Conservation (phyloP, 2,329 filamentous ascomycete species). For the Trichophyton mentagrophytes region DNA sequence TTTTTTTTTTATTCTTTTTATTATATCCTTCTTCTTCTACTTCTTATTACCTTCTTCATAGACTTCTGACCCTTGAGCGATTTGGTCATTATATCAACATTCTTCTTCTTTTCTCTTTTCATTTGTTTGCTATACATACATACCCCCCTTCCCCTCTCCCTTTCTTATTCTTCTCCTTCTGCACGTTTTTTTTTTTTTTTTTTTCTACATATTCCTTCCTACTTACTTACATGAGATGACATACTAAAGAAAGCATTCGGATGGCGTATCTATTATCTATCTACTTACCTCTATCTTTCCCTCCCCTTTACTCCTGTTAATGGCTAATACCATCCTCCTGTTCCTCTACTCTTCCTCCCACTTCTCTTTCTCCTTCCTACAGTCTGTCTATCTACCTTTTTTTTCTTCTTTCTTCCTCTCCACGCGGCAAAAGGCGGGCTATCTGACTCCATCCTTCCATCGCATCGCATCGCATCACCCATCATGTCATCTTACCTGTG, state of each 20-base stretch:
- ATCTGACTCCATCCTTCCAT: neutral
- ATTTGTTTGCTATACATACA: neutral
- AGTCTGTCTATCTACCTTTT: neutral
- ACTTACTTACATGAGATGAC: slow-evolving; percentile 1
- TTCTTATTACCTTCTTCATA: slow-evolving; percentile 4
- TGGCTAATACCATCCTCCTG: too few relatives aligned
- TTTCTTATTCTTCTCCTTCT: neutral
- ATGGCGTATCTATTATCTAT: neutral
- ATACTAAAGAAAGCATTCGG: slow-evolving; percentile 1
- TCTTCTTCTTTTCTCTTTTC: neutral
- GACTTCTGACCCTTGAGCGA: slow-evolving; percentile 9
- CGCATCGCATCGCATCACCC: neutral
- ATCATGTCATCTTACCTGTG: neutral
- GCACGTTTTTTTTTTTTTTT: neutral
- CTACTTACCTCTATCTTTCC: neutral
- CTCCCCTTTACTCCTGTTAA: too few relatives aligned
- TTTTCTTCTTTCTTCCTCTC: neutral
- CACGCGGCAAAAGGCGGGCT: neutral
- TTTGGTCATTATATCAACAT: neutral
- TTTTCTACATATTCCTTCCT: neutral
- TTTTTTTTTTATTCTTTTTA: neutral
- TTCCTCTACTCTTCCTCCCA: neutral
- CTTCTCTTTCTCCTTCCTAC: neutral
- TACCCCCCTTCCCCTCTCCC: neutral
- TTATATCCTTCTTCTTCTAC: neutral